Evolutionary conservation across 2,329 filamentous ascomycete species (phyloP), one percentile per base, ranked within the genome.

Genomic region (Sporothrix mexicana): DNA sequence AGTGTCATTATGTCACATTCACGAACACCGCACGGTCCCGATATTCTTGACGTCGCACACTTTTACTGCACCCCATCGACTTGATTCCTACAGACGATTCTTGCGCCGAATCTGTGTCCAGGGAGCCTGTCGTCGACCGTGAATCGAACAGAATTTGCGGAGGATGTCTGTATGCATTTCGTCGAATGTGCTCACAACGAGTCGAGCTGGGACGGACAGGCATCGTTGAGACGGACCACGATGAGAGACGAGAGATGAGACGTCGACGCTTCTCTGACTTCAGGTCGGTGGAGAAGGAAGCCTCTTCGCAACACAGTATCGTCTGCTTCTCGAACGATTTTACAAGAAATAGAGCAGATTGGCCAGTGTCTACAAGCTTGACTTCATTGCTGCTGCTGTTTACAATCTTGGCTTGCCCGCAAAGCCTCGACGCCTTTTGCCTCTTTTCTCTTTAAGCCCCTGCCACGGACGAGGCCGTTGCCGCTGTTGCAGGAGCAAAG

Each of bases 381-480:
- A n/a, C 51, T 12, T 53, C 1, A 55, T 4, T 2, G 3, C 9
- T 53, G 3, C 20, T 15, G 36, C 45, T 10, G 61, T n/a, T 2
- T 13, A 7, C 55, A 6, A n/a, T n/a, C 15, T 17, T 8, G 47
- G 25, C 49, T 17, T 55, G 7, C 25, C 30, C 49, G 47, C 49
- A 69, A n/a, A 69, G 30, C 66, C 66, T 69, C 47, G 7, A n/a
- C 6, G 6, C 10, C 36, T 23, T 15, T 36, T 20, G 59, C 36
- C 30, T 23, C 15, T 10, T 8, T n/a, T n/a, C 23, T n/a, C n/a
- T 67, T 49, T 7, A 8, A 47, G 12, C 7, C 47, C 66, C 66
- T 55, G 66, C 66, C 66, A 53, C 66, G 66, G 66, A 68, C 47
- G 10, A 36, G 25, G 43, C 62, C 20, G 66, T n/a, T 53, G 47